phyloP scores from a whole-genome alignment of 1,284 basidiomycete genomes.

The Apiotrichum sp. region DNA sequence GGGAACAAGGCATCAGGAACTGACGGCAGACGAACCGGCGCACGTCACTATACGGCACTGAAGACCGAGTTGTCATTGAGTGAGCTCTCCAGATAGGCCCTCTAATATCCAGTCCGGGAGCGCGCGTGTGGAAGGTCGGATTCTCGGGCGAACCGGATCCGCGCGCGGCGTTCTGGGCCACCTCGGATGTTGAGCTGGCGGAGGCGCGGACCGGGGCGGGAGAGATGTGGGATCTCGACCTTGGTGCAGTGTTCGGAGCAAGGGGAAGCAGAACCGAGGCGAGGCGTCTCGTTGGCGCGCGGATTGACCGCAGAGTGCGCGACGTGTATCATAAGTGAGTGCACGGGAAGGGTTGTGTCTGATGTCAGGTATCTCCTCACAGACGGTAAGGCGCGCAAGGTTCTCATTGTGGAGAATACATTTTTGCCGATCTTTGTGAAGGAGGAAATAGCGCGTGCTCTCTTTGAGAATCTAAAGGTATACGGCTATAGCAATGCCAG shows the following conservation, averaged over 20 bases:
- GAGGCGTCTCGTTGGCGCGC: conserved; percentile 61
- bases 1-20: conserved; percentile 1
- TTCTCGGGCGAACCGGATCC: conserved; percentile 48
- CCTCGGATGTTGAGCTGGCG: conserved; percentile 3
- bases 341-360: conserved; percentile 21
- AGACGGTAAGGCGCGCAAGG: conserved; percentile 87
- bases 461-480: conserved; percentile 80
- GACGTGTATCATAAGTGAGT: conserved; percentile 79
- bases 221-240: conserved; percentile 42
- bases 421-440: conserved; percentile 79
- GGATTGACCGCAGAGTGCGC: conserved; percentile 62
- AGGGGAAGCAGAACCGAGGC: conserved; percentile 57
- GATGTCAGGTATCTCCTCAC: conserved; percentile 70
- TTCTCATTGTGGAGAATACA: conserved; percentile 85
- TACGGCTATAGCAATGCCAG: background rate
- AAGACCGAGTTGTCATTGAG: conserved; percentile 49
- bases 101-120: conserved; percentile 37
- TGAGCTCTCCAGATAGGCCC: conserved; percentile 4
- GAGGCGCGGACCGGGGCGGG: conserved; percentile 8
- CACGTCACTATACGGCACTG: conserved; percentile 48
- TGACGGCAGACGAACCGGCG: conserved; percentile 32
- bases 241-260: conserved; percentile 21
- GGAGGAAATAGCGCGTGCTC: conserved; percentile 72
- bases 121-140: conserved; percentile 48
- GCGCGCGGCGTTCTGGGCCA: conserved; percentile 40